A percentile compares a stretch with the other conserved stretches of the same genome.
phyloP scores from a whole-genome alignment of 176 grass and related monocot species.

The Dendrocalamus sinicus region DNA sequence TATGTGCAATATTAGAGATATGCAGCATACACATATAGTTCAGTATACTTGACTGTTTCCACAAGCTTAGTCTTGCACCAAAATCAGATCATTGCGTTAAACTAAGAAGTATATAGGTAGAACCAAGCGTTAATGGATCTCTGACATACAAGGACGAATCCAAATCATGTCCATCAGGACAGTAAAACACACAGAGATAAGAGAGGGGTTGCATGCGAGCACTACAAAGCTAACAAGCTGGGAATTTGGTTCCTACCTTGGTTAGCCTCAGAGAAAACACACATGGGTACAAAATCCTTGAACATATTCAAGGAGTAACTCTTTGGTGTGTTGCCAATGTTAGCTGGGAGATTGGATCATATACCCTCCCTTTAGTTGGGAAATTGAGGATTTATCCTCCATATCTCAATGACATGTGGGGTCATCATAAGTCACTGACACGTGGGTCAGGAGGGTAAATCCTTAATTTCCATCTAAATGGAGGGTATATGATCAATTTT shows the following conservation, averaged over 20 bases:
- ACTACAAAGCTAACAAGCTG: not conserved
- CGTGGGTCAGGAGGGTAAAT: too few species aligned
- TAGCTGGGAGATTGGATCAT: too few species aligned
- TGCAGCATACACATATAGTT: not conserved
- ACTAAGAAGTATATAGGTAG: not conserved
- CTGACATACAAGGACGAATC: not conserved
- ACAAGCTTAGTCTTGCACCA: not conserved
- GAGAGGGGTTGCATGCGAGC: not conserved
- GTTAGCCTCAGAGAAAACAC: constrained; percentile 79
- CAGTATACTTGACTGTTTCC: not conserved
- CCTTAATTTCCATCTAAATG: too few species aligned
- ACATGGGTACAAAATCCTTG: constrained; percentile 95
- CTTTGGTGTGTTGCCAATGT: constrained; percentile 77
- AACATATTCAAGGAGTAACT: constrained; percentile 97
- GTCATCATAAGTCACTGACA: too few species aligned
- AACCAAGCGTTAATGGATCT: not conserved
- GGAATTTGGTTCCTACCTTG: constrained; percentile 56
- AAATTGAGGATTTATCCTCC: too few species aligned
- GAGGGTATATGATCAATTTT: too few species aligned
- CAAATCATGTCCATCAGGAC: not conserved
- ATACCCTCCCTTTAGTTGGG: too few species aligned
- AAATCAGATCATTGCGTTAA: not conserved
- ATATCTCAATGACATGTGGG: too few species aligned
- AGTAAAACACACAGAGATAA: constrained; percentile 4
- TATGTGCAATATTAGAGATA: not conserved